Evolutionary conservation across 371 early-diverging fungal genomes (phyloP).

Genomic region (Choanephora cucurbitarum): DNA sequence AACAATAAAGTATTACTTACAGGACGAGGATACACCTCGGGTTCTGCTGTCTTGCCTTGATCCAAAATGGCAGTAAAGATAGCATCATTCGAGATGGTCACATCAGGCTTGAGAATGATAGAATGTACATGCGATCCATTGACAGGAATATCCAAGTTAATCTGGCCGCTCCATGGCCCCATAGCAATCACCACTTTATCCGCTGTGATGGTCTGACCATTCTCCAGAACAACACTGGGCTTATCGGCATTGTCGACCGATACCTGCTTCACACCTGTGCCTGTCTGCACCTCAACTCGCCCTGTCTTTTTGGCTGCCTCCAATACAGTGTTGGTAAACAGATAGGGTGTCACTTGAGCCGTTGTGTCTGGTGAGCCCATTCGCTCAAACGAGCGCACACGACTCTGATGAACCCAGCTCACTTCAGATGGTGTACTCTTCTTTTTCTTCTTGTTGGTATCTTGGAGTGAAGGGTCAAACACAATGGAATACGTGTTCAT

Average conservation of each 20-base stretch:
- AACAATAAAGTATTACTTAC: constrained; percentile 26
- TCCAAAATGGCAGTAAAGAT: constrained; percentile 43
- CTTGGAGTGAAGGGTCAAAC: constrained; percentile 9
- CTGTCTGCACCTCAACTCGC: constrained; percentile 19
- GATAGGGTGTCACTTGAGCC: constrained; percentile 64
- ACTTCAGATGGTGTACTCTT: not conserved
- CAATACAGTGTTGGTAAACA: constrained; percentile 52
- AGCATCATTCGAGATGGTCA: constrained; percentile 40
- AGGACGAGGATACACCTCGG: constrained; percentile 49
- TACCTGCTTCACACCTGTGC: constrained; percentile 25
- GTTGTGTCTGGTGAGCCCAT: constrained; percentile 55
- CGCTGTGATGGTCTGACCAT: constrained; percentile 22
- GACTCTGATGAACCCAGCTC: constrained; percentile 42
- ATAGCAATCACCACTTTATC: constrained; percentile 49
- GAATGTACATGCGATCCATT: constrained; percentile 49
- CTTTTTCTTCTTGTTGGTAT: constrained; percentile 6
- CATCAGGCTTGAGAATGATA: constrained; percentile 35
- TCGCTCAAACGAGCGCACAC: constrained; percentile 38
- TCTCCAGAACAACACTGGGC: constrained; percentile 37
- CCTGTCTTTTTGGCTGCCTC: constrained; percentile 46
- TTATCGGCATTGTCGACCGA: constrained; percentile 21
- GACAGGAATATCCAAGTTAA: constrained; percentile 36
- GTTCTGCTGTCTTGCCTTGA: constrained; percentile 33
- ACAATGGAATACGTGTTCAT: constrained; percentile 55
- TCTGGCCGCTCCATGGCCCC: constrained; percentile 55